Percentiles rank a stretch among this genome's conserved stretches.
Evolutionary conservation across 129 eudicot genomes (phyloP).

Genomic region (Chrysanthemum lavandulifolium): DNA sequence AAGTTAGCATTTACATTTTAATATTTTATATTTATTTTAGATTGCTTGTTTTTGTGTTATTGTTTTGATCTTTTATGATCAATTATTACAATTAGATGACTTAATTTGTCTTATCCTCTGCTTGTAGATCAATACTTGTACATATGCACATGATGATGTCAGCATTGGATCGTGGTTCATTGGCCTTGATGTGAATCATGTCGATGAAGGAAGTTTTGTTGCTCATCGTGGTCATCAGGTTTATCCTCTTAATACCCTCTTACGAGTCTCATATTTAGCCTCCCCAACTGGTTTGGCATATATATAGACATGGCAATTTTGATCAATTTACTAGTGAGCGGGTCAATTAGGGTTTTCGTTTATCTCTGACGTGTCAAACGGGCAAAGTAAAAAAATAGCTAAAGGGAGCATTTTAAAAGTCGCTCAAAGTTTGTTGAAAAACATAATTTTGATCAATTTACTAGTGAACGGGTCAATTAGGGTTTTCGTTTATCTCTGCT

Average conservation of each 20-base stretch:
- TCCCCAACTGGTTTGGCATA: not conserved
- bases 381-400: not conserved
- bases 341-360: not conserved
- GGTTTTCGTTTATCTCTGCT: not conserved
- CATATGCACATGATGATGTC: slow-evolving; percentile 86
- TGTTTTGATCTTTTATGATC: not conserved
- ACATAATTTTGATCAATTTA: not conserved
- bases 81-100: slow-evolving; percentile 3
- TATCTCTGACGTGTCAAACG: not conserved
- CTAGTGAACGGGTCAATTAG: not conserved
- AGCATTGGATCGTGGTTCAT: slow-evolving; percentile 89
- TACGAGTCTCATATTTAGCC: not conserved
- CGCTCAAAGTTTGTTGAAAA: not conserved
- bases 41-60: not conserved
- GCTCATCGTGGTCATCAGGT: slow-evolving; percentile 89
- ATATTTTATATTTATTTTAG: not conserved
- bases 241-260: slow-evolving; percentile 13
- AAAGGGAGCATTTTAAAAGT: not conserved
- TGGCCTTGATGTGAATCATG: slow-evolving; percentile 76
- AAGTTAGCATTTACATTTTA: slow-evolving; percentile 38
- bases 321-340: no score
- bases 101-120: slow-evolving; percentile 9
- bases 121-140: slow-evolving; percentile 54
- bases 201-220: slow-evolving; percentile 87
- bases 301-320: not conserved